phyloP scores from a whole-genome alignment of 2,329 filamentous ascomycete species.

The Pyricularia pennisetigena region DNA sequence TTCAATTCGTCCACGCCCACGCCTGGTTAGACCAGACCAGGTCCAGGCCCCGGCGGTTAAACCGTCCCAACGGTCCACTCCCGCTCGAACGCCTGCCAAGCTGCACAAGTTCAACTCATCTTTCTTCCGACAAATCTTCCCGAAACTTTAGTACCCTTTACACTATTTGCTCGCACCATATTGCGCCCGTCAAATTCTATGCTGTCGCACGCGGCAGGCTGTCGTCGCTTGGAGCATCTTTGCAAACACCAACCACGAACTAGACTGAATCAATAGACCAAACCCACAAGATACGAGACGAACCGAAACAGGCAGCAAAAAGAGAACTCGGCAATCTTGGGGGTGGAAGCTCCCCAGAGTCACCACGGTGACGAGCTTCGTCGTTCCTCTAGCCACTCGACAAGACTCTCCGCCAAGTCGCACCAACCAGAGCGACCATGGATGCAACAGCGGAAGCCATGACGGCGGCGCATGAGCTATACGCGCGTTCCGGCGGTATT shows the following conservation, averaged over 20 bases:
- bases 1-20: neutral
- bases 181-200: neutral
- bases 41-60: neutral
- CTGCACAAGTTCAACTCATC: neutral
- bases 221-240: neutral
- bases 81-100: neutral
- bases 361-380: neutral
- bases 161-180: neutral
- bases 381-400: neutral
- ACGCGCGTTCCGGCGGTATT: conserved; percentile 29
- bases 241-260: neutral
- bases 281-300: neutral
- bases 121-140: neutral
- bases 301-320: neutral
- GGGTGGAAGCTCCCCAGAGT: neutral
- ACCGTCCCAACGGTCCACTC: neutral
- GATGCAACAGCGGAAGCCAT: conserved; percentile 15
- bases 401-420: neutral
- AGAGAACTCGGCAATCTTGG: neutral
- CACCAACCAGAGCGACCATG: conserved; percentile 2
- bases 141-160: neutral
- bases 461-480: conserved; percentile 26
- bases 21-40: neutral
- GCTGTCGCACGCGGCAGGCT: neutral
- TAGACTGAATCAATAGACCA: neutral